Evolutionary conservation across 2,329 filamentous ascomycete genomes (phyloP), one percentile per base, ranked within the genome.

Genomic region (Hypoxylon sp.): DNA sequence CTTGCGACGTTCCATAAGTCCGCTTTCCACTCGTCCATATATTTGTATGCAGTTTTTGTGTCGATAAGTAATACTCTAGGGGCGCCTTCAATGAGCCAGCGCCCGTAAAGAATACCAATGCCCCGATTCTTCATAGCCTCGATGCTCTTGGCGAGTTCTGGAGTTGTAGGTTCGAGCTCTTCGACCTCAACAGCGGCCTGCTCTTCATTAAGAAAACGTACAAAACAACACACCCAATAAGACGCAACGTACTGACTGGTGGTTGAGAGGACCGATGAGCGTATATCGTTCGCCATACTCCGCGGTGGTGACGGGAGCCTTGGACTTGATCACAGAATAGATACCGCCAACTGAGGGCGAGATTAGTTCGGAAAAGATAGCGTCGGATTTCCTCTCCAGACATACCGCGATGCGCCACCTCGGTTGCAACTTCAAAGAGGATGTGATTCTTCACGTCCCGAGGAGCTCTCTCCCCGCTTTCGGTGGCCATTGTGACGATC

Each of bases 231-330:
- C 60, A 70, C 65, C 41, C 11, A 14, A 17, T 5, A 48, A 21
- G 51, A 21, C 10, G 49, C 46, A 38, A 38, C 91, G 76, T 86
- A 96, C 93, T 72, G 96, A 98, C 75, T 91, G 88, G 79, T 92
- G 91, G 82, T 98, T 98, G 79, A 97, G 90, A 64, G 96, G 96
- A 1, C 96, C 96, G 79, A 99, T 94, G 72, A 98, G 88, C 28
- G 93, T 97, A 82, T 99, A 99, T 73, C 93, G 90, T 66, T 97
- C 94, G 81, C 96, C 96, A 96, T 98, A 99, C 82, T 99, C 96
- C 68, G 94, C 94, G 0, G 95, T 98, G 46, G 96, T 98, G 68
- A 98, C 96, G 55, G 96, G 95, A 38, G 96, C 95, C 82, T 99
- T 99, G 68, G 96, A 99, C 82, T 99, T 99, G 82, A 99, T 90